Base-by-base conservation (phyloP, 805 yeast genomes). In the Ogataea wickerhamii region DNA sequence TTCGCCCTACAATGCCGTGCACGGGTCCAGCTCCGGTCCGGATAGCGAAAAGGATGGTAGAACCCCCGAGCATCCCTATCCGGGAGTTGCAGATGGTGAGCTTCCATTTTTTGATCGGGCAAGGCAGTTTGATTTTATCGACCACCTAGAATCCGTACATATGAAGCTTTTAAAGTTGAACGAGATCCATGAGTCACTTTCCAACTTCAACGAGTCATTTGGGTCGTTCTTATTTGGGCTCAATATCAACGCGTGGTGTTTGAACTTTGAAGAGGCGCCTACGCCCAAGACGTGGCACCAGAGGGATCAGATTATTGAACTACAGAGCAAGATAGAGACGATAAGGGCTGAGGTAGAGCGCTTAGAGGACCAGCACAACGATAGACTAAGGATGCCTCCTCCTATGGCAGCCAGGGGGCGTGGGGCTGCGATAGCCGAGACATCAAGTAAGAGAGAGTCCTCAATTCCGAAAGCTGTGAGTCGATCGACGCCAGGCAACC, bases 161-260 rank as follows among this genome's bases (percentile, higher is more conserved):
- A 61, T 68, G 18, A 77, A 83, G 44, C 67, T 84, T 61, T 66
- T 68, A n/a, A 68, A 71, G 28, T 57, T 87, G 26, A 75, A 75
- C 36, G 61, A 60, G 35, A 71, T 82, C 8, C 87, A 87, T 59
- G 75, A 78, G 30, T 74, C 76, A 5, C 60, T 88, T 16, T 69
- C 71, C 3, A 65, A 69, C 20, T 81, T 88, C 59, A 87, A 87
- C 55, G 96, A 87, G 59, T 75, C 87, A 2, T 76, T 88, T 50
- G 79, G 55, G 7, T 45, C 89, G 27, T 79, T 87, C 38, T 56
- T 87, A 36, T 86, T 84, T 52, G 95, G 96, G 2, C 61, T 87
- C 34, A 77, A 82, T 55, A 78, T 87, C 60, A 87, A 88, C 52
- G 89, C 94, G 44, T 87, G 93, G 82, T 85, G 95, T 61, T 83